Evolutionary conservation across 129 eudicot genomes (phyloP).

Genomic region (Helichrysum umbraculigerum): DNA sequence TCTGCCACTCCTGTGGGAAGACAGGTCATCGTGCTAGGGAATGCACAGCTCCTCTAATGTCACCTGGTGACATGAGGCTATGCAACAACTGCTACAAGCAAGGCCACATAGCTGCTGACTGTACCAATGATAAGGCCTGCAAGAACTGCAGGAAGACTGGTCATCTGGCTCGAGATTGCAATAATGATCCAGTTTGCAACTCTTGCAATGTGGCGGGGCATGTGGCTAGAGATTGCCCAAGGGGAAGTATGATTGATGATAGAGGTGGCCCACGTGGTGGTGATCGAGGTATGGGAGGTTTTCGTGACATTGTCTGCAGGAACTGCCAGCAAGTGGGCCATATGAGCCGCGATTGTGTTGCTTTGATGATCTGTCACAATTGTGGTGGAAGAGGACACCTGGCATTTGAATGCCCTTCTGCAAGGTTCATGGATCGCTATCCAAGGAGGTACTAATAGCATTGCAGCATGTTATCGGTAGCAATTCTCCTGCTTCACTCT

Average conservation of each 20-base stretch:
- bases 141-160: conserved; percentile 93
- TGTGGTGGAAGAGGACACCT: conserved; percentile 96
- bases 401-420: conserved; percentile 92
- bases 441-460: conserved; percentile 72
- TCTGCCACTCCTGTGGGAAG: conserved; percentile 95
- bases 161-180: conserved; percentile 88
- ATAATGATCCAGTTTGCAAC: conserved; percentile 90
- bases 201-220: conserved; percentile 82
- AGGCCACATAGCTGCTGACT: conserved; percentile 87
- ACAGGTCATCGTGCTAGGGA: conserved; percentile 90
- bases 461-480: not conserved
- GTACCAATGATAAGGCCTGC: conserved; percentile 96
- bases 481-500: not conserved
- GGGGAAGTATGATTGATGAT: conserved; percentile 49
- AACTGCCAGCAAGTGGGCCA: conserved; percentile 90
- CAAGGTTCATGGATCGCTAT: conserved; percentile 73
- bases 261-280: conserved; percentile 38
- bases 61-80: conserved; percentile 84
- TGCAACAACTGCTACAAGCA: conserved; percentile 96
- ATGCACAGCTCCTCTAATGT: conserved; percentile 64
- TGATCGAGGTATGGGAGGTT: conserved; percentile 46
- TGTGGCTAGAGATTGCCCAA: conserved; percentile 82
- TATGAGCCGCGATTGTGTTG: conserved; percentile 87
- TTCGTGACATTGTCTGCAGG: conserved; percentile 77
- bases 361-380: conserved; percentile 79